phyloP scores from a whole-genome alignment of 2,329 filamentous ascomycete species.

The Zasmidium citrigriseum region DNA sequence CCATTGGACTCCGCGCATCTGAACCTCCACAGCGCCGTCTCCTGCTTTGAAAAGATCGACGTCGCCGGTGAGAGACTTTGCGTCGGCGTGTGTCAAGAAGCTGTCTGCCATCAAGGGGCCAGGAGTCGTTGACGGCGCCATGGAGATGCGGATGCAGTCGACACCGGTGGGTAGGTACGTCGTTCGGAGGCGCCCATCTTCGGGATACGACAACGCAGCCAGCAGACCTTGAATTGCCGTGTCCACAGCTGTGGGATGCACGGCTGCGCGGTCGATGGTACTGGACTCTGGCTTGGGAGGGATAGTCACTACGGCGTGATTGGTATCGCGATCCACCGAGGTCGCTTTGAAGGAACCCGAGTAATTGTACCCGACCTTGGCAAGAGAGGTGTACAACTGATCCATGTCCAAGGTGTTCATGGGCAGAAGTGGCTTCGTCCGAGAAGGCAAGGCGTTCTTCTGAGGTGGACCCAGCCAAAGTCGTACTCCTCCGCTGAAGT shows the following conservation, averaged over 20 bases:
- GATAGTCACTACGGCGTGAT: slow-evolving; percentile 4
- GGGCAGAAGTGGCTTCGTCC: slow-evolving; percentile 3
- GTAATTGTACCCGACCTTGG: slow-evolving; percentile 28
- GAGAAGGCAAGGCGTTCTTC: slow-evolving; percentile 22
- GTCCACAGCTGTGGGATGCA: slow-evolving; percentile 36
- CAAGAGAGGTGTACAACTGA: slow-evolving; percentile 23
- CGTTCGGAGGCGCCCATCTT: slow-evolving; percentile 29
- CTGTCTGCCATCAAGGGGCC: background rate
- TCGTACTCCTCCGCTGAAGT: slow-evolving; percentile 32
- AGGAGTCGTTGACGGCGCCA: background rate
- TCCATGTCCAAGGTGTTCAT: slow-evolving; percentile 10
- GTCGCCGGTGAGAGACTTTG: background rate
- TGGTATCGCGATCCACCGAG: slow-evolving; percentile 5
- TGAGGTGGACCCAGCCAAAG: slow-evolving; percentile 28
- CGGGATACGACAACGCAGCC: slow-evolving; percentile 32
- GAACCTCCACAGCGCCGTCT: background rate
- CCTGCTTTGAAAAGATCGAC: background rate
- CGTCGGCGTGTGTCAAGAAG: background rate
- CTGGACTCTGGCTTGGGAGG: background rate
- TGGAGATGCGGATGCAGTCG: slow-evolving; percentile 25
- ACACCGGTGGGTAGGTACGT: slow-evolving; percentile 28
- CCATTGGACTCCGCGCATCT: slow-evolving; percentile 2
- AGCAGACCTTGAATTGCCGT: slow-evolving; percentile 33
- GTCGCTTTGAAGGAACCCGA: slow-evolving; percentile 12
- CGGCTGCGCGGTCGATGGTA: slow-evolving; percentile 29